Percentiles rank a stretch among this genome's conserved stretches.
These are phyloP conservation scores for Exophiala oligosperma DNA, from an alignment of 2,329 filamentous ascomycete genomes.

Conservation along the genomic window DNA sequence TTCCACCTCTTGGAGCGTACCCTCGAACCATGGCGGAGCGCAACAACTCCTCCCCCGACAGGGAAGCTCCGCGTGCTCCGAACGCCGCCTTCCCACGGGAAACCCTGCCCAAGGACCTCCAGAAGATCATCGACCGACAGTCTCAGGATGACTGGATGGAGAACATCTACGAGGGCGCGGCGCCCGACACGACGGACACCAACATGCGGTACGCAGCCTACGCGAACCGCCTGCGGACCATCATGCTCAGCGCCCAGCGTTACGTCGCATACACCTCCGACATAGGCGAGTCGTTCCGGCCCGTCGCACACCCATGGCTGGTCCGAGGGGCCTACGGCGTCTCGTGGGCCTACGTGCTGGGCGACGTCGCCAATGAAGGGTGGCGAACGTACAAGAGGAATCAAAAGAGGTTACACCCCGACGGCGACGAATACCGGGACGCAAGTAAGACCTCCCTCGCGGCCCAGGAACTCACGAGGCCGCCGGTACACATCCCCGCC, in stretches of 20 bases:
- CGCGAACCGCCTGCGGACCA: conserved; percentile 78
- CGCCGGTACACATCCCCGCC: conserved; percentile 59
- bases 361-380: conserved; percentile 88
- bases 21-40: conserved; percentile 17
- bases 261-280: conserved; percentile 98
- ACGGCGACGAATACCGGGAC: conserved; percentile 45
- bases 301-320: conserved; percentile 80
- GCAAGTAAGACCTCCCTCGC: conserved; percentile 40
- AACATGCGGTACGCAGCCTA: conserved; percentile 91
- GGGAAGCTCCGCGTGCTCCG: neutral
- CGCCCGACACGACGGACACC: conserved; percentile 77
- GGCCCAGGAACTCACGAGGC: conserved; percentile 47
- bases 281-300: conserved; percentile 93
- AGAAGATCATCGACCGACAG: conserved; percentile 53
- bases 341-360: conserved; percentile 88
- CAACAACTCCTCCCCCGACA: conserved; percentile 5
- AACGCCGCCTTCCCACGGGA: conserved; percentile 42
- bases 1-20: no score
- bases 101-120: conserved; percentile 55
- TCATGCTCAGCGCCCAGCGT: conserved; percentile 85
- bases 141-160: conserved; percentile 72
- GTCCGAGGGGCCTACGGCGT: conserved; percentile 84
- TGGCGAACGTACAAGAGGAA: conserved; percentile 94
- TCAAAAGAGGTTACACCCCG: conserved; percentile 70
- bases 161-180: conserved; percentile 69